These are phyloP conservation scores for Rhizopus arrhizus DNA, from an alignment of 371 early-diverging fungal genomes.

Conservation along the genomic window DNA sequence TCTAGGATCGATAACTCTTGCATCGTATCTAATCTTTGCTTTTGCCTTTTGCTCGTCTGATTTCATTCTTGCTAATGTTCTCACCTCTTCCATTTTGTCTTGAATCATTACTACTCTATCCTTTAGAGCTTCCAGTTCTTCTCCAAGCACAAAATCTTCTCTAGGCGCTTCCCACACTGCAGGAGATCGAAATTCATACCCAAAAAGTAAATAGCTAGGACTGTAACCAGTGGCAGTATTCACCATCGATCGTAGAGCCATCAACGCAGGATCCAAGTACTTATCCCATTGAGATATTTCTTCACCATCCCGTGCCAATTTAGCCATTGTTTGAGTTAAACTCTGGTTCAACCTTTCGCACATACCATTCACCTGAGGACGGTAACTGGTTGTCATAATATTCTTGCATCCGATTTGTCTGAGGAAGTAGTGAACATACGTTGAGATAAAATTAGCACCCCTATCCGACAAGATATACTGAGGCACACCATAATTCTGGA, in stretches of 20 bases:
- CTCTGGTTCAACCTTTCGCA: slow-evolving; percentile 42
- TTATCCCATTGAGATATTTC: slow-evolving; percentile 14
- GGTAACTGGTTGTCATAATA: slow-evolving; percentile 26
- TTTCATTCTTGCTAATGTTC: not conserved
- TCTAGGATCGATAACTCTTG: not conserved
- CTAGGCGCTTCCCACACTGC: slow-evolving; percentile 23
- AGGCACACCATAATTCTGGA: slow-evolving; percentile 18
- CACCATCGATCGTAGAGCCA: slow-evolving; percentile 19
- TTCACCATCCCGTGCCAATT: slow-evolving; percentile 12
- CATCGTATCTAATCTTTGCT: slow-evolving; percentile 16
- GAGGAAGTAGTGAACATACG: slow-evolving; percentile 8
- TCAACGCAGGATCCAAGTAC: slow-evolving; percentile 10
- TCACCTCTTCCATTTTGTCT: not conserved
- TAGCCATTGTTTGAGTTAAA: slow-evolving; percentile 7
- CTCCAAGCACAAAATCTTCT: slow-evolving; percentile 23
- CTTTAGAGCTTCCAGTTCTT: slow-evolving; percentile 11
- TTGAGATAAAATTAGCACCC: slow-evolving; percentile 29
- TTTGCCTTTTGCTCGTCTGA: slow-evolving; percentile 8
- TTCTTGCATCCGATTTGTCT: slow-evolving; percentile 18
- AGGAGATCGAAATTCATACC: slow-evolving; percentile 26
- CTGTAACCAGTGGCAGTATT: slow-evolving; percentile 21
- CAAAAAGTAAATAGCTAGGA: slow-evolving; percentile 26
- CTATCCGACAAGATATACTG: slow-evolving; percentile 26
- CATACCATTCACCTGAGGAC: slow-evolving; percentile 38
- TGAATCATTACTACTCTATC: not conserved